Percentiles rank a stretch among this genome's conserved stretches.
Evolutionary conservation across 163 green algal species (phyloP).

Genomic region (Chlamydomonas reinhardtii): DNA sequence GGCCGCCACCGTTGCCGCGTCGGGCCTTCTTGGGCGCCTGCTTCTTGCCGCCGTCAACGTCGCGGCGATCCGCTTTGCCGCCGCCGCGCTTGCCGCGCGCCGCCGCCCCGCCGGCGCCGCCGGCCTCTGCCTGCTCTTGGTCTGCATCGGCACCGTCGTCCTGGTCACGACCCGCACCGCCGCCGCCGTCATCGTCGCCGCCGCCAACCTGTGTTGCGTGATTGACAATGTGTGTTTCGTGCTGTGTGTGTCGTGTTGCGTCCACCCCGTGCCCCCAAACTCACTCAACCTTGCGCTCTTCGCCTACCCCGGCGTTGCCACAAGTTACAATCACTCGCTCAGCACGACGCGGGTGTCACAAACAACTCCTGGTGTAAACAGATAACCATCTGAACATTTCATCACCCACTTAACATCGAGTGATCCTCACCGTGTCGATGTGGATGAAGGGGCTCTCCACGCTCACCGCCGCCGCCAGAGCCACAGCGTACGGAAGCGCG

Average conservation of each 20-base stretch:
- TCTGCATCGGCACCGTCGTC: conserved; percentile 42
- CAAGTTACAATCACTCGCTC: too few species aligned
- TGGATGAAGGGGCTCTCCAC: conserved; percentile 91
- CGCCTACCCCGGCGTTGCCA: too few species aligned
- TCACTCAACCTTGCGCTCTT: too few species aligned
- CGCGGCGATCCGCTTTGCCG: not conserved
- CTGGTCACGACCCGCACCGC: conserved; percentile 14
- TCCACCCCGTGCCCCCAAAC: too few species aligned
- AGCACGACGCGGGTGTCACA: too few species aligned
- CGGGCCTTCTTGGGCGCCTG: not conserved
- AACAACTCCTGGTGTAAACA: too few species aligned
- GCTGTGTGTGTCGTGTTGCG: too few species aligned
- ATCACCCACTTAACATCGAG: too few species aligned
- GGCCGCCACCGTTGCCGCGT: not conserved
- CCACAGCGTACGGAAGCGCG: conserved; percentile 83
- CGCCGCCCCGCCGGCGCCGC: not conserved
- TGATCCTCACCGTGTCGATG: conserved; percentile 63
- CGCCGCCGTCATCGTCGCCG: not conserved
- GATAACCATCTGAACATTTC: too few species aligned
- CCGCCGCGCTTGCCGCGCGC: not conserved
- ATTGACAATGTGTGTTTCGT: too few species aligned
- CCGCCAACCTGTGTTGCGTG: conserved; percentile 18
- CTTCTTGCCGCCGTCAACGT: not conserved
- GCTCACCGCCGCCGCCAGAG: conserved; percentile 86
- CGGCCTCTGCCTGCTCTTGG: conserved; percentile 6